Conservation (phyloP, 345 rosid species). For the Aquilaria malaccensis region DNA sequence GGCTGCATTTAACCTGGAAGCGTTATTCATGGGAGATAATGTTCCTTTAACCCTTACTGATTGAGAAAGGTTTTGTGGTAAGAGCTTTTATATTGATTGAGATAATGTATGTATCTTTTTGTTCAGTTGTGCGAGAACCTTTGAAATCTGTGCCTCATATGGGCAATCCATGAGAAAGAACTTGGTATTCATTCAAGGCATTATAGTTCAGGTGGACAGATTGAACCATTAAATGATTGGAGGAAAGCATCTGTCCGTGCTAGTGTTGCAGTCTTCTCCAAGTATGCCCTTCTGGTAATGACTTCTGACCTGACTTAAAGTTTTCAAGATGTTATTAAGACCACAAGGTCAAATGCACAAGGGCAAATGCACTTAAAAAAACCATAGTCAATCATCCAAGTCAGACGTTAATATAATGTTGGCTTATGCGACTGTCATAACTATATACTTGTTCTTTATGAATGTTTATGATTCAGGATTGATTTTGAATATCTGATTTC, state of each 20-base stretch:
- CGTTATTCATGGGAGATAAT: conserved; percentile 36
- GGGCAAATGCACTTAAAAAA: too few species aligned
- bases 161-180: conserved; percentile 65
- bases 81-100: conserved; percentile 1
- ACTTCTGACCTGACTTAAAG: neutral
- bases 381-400: too few species aligned
- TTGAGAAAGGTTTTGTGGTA: neutral
- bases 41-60: neutral
- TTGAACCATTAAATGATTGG: conserved; percentile 69
- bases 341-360: neutral
- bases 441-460: conserved; percentile 3
- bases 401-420: neutral
- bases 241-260: conserved; percentile 72
- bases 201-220: conserved; percentile 57
- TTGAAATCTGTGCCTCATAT: conserved; percentile 81
- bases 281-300: conserved; percentile 72
- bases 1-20: conserved; percentile 16
- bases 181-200: conserved; percentile 64
- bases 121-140: conserved; percentile 90
- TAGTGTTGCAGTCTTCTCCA: conserved; percentile 73
- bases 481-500: conserved; percentile 6
- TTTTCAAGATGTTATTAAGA: too few species aligned
- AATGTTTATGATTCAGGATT: conserved; percentile 8
- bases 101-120: conserved; percentile 30
- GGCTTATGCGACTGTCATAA: neutral